These are phyloP conservation scores for Boletellus deceptivus DNA, from an alignment of 1,284 basidiomycete genomes.

Conservation along the genomic window DNA sequence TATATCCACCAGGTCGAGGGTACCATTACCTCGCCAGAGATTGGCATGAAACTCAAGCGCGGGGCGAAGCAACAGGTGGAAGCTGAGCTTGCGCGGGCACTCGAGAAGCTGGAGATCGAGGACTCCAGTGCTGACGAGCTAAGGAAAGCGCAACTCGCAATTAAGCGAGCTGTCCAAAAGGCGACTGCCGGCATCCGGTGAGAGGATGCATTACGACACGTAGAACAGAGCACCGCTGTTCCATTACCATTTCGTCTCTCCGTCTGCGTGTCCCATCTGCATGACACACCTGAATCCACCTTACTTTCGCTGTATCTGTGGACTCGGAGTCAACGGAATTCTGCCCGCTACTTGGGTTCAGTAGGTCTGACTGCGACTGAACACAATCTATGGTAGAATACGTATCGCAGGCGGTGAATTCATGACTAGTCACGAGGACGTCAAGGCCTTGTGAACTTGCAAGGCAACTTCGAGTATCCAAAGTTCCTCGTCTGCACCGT, in stretches of 20 bases:
- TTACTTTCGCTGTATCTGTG: slow-evolving; percentile 3
- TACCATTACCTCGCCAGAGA: slow-evolving; percentile 91
- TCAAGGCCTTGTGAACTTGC: slow-evolving; percentile 66
- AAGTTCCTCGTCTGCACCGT: slow-evolving; percentile 98
- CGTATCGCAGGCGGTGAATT: neutral
- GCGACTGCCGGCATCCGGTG: slow-evolving; percentile 83
- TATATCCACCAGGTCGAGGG: slow-evolving; percentile 94
- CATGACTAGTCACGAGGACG: slow-evolving; percentile 18
- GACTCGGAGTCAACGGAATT: neutral
- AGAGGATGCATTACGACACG: slow-evolving; percentile 25
- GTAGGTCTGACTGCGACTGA: too few relatives aligned
- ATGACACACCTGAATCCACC: slow-evolving; percentile 15
- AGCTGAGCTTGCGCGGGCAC: slow-evolving; percentile 91
- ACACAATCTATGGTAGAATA: too few relatives aligned
- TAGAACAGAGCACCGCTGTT: slow-evolving; percentile 19
- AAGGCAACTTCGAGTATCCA: slow-evolving; percentile 90
- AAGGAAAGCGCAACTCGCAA: slow-evolving; percentile 87
- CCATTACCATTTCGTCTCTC: slow-evolving; percentile 10
- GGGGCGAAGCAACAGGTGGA: slow-evolving; percentile 92
- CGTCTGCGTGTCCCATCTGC: slow-evolving; percentile 5
- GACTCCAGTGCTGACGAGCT: slow-evolving; percentile 90
- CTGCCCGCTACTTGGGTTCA: too few relatives aligned
- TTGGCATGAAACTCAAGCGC: slow-evolving; percentile 96
- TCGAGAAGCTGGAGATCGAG: slow-evolving; percentile 96
- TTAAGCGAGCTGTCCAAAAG: slow-evolving; percentile 96